Base-by-base conservation (phyloP, 2,329 filamentous ascomycete species). In the Fusarium sp. region DNA sequence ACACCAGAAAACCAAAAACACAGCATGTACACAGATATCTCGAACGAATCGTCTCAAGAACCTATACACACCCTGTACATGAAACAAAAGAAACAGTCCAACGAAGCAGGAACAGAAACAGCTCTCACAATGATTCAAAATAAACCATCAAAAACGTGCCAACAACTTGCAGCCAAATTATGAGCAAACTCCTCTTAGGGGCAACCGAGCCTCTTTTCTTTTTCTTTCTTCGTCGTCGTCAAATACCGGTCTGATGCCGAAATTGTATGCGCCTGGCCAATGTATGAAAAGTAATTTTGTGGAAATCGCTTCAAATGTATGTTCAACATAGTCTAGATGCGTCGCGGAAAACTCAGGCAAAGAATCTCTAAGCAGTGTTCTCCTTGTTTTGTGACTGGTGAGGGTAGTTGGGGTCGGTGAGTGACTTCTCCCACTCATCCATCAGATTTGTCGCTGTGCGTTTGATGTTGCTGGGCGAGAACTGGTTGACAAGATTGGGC, bases 401-500 rank as follows among this genome's bases (percentile, higher is more conserved):
- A 34, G 66, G 69, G 20, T 62, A 44, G 44, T 75, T 73, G 12
- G 78, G 76, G 10, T 76, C 67, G 7, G 71, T 68, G 42, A 80
- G 69, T 6, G 78, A 80, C 77, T 89, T 92, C 81, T 98, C 95
- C 92, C 93, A 97, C 75, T 97, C 94, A 67, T 89, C 91, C 88
- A 97, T 93, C 57, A 97, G 83, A 65, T 91, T 91, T 34, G 89
- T 91, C n/a, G 94, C 92, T 1, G 92, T 95, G 36, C 89, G 87
- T 76, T 93, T 92, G 70, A 97, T 81, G 72, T 93, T 94, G 69
- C 88, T 89, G 0, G 94, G 91, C 10, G 88, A 86, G 40, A 94
- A 80, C 67, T 90, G 89, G 75, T 89, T 89, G 56, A 96, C 85
- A 46, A 90, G 86, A 47, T 89, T 89, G 80, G 92, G 93, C 26